These are phyloP conservation scores for Anthracocystis walkeri DNA, from an alignment of 1,284 basidiomycete species.

Conservation along the genomic window DNA sequence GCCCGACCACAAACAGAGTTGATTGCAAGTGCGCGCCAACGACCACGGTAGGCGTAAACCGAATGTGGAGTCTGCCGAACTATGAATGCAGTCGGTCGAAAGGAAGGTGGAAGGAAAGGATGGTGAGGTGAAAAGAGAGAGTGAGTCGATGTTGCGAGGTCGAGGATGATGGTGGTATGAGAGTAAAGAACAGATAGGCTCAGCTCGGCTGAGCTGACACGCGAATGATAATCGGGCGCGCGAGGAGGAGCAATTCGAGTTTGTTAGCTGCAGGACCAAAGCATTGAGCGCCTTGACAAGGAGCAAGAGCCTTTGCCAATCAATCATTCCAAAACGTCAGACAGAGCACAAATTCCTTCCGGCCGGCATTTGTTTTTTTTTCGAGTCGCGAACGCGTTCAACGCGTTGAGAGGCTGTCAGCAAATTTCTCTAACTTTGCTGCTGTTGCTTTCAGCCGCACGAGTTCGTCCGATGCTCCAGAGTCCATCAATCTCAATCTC, in stretches of 20 bases:
- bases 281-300: slow-evolving; percentile 3
- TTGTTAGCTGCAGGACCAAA: neutral
- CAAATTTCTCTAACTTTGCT: neutral
- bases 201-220: slow-evolving; percentile 2
- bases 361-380: slow-evolving; percentile 11
- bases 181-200: neutral
- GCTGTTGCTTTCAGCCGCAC: neutral
- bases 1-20: neutral
- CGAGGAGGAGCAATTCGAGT: slow-evolving; percentile 9
- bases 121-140: slow-evolving; percentile 1
- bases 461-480: neutral
- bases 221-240: slow-evolving; percentile 7
- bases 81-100: neutral
- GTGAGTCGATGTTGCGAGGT: neutral
- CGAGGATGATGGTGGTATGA: slow-evolving; percentile 1
- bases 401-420: slow-evolving; percentile 8
- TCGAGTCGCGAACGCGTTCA: slow-evolving; percentile 11
- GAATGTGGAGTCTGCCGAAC: too few relatives aligned
- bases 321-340: slow-evolving; percentile 12
- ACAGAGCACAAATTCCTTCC: slow-evolving; percentile 25
- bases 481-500: too few relatives aligned
- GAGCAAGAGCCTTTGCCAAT: neutral
- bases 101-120: slow-evolving; percentile 2
- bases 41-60: neutral
- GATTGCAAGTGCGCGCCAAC: neutral